Percentiles rank a stretch among this genome's conserved stretches.
Conservation (phyloP, 805 yeast species). For the Candida ortonii region DNA sequence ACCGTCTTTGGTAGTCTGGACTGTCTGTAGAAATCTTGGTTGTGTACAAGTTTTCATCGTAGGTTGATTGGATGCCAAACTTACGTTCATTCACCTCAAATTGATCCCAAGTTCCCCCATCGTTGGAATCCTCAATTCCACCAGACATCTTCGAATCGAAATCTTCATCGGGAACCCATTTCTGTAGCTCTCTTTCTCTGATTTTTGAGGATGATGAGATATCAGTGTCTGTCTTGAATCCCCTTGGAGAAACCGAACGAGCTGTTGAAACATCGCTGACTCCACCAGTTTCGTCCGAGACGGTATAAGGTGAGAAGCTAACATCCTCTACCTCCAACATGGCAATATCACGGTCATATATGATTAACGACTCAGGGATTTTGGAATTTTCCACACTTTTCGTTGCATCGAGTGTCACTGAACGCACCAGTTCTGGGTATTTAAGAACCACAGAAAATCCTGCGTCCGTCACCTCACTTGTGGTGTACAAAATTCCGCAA, state of each 20-base stretch:
- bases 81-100: slow-evolving; percentile 85
- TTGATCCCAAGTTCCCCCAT: slow-evolving; percentile 72
- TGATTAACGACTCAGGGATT: slow-evolving; percentile 43
- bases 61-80: slow-evolving; percentile 83
- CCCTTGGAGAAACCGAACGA: slow-evolving; percentile 17
- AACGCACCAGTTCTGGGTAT: slow-evolving; percentile 43
- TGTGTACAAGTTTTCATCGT: slow-evolving; percentile 84
- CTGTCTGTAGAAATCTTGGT: slow-evolving; percentile 66
- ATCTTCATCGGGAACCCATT: slow-evolving; percentile 75
- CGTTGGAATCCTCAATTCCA: slow-evolving; percentile 37
- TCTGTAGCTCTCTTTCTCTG: slow-evolving; percentile 71
- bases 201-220: slow-evolving; percentile 54
- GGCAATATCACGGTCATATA: slow-evolving; percentile 49
- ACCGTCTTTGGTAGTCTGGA: slow-evolving; percentile 67
- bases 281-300: slow-evolving; percentile 1
- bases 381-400: slow-evolving; percentile 34
- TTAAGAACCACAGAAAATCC: slow-evolving; percentile 57
- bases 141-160: slow-evolving; percentile 19
- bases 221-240: slow-evolving; percentile 82
- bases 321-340: slow-evolving; percentile 45
- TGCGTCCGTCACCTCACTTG: slow-evolving; percentile 35
- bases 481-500: slow-evolving; percentile 56
- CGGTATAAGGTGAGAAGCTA: slow-evolving; percentile 26
- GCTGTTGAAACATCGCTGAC: slow-evolving; percentile 11
- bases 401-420: too few species aligned